These are phyloP conservation scores for Scleromitrula shiraiana DNA, from an alignment of 2,329 filamentous ascomycete species.

Conservation along the genomic window DNA sequence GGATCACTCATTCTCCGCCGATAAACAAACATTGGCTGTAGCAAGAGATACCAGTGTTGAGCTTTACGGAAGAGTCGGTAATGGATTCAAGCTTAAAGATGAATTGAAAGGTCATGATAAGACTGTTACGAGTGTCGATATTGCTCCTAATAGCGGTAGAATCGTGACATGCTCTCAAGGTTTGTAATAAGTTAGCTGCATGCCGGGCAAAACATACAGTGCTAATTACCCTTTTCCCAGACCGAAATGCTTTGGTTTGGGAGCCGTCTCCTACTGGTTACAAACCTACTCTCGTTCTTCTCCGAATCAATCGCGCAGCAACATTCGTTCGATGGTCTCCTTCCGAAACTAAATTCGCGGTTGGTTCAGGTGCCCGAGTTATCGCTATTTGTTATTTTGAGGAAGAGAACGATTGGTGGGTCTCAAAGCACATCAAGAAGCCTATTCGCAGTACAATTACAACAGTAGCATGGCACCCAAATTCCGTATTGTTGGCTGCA, in stretches of 20 bases:
- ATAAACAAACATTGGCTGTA: conserved; percentile 81
- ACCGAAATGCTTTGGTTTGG: conserved; percentile 97
- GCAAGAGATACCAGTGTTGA: conserved; percentile 85
- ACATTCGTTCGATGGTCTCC: conserved; percentile 98
- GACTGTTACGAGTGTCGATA: conserved; percentile 91
- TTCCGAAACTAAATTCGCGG: conserved; percentile 93
- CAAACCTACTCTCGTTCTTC: conserved; percentile 93
- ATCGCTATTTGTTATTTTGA: conserved; percentile 99
- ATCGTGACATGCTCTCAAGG: conserved; percentile 98
- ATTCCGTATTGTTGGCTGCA: conserved; percentile 88
- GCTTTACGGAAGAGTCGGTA: conserved; percentile 69
- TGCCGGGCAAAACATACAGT: neutral
- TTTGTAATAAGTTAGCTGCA: conserved; percentile 32
- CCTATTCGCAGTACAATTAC: conserved; percentile 96
- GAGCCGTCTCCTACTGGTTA: conserved; percentile 87
- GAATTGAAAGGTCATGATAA: conserved; percentile 97
- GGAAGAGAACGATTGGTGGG: conserved; percentile 99
- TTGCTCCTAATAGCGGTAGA: conserved; percentile 80
- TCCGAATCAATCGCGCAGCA: conserved; percentile 92
- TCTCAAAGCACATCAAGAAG: conserved; percentile 99
- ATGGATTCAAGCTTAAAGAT: conserved; percentile 75
- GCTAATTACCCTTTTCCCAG: conserved; percentile 37
- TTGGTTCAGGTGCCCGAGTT: conserved; percentile 88
- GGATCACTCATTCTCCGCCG: conserved; percentile 95
- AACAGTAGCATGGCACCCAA: conserved; percentile 92